Conservation (phyloP, 73 alveolate genomes). For the Uronychia binucleata region DNA sequence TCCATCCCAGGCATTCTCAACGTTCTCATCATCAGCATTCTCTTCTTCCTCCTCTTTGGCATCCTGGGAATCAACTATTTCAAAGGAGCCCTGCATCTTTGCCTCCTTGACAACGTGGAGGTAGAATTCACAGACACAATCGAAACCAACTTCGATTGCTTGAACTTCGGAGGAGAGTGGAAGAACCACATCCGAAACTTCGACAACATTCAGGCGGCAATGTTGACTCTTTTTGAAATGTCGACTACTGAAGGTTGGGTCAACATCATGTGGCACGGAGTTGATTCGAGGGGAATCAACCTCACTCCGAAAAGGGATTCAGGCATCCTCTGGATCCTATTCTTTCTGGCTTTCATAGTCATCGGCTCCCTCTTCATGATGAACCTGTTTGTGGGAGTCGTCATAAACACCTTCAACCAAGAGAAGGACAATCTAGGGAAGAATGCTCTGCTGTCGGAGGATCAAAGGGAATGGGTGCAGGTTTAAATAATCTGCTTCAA, state of each 20-base stretch:
- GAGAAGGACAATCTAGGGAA: slow-evolving; percentile 59
- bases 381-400: slow-evolving; percentile 63
- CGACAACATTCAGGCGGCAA: slow-evolving; percentile 49
- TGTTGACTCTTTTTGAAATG: slow-evolving; percentile 36
- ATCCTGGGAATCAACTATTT: slow-evolving; percentile 21
- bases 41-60: slow-evolving; percentile 46
- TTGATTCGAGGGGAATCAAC: slow-evolving; percentile 52
- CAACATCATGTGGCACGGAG: slow-evolving; percentile 43
- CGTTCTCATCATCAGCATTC: slow-evolving; percentile 26
- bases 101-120: not conserved
- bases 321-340: not conserved
- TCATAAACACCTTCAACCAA: slow-evolving; percentile 57
- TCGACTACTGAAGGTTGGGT: slow-evolving; percentile 56
- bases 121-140: not conserved
- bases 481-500: not conserved
- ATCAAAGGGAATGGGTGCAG: slow-evolving; percentile 43
- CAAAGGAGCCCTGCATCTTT: slow-evolving; percentile 31
- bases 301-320: slow-evolving; percentile 27
- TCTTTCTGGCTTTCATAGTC: slow-evolving; percentile 23
- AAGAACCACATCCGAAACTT: slow-evolving; percentile 31
- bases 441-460: slow-evolving; percentile 9
- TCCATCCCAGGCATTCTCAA: slow-evolving; percentile 46
- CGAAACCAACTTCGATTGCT: slow-evolving; percentile 43
- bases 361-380: slow-evolving; percentile 31
- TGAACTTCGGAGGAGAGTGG: slow-evolving; percentile 59